Conservation (phyloP, 345 rosid species). For the Hirschfeldia incana region DNA sequence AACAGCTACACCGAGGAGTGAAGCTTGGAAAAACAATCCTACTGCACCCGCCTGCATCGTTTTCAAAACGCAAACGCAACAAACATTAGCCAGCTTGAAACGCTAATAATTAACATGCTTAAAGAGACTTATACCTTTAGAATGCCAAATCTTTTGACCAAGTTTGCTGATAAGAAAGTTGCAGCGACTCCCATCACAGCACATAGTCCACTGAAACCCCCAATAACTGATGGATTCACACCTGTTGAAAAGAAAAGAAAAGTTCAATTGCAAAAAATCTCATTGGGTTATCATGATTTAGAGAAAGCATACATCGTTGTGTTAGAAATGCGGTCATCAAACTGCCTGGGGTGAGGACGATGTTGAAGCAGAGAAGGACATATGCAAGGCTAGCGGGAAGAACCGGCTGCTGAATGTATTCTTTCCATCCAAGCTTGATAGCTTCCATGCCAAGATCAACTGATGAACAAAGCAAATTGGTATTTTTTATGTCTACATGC, state of each 20-base stretch:
- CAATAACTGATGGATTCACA: constrained; percentile 80
- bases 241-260: constrained; percentile 45
- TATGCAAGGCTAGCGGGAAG: constrained; percentile 95
- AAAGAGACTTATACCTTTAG: constrained; percentile 24
- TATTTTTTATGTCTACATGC: no score
- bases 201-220: constrained; percentile 89
- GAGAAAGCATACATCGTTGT: constrained; percentile 60
- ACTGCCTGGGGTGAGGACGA: constrained; percentile 88
- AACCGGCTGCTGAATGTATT: constrained; percentile 88
- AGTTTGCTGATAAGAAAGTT: constrained; percentile 79
- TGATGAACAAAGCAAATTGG: constrained; percentile 33
- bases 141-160: constrained; percentile 74
- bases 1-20: constrained; percentile 73
- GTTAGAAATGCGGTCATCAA: constrained; percentile 96
- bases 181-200: constrained; percentile 94
- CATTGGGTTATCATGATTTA: neutral
- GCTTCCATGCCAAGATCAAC: constrained; percentile 64
- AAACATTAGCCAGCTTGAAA: constrained; percentile 19
- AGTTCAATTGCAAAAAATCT: neutral
- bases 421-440: constrained; percentile 94
- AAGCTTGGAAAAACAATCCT: constrained; percentile 84
- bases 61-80: constrained; percentile 2
- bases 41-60: constrained; percentile 85
- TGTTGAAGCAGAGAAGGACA: constrained; percentile 85
- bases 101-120: neutral